Evolutionary conservation across 1,139 yeast genomes (phyloP), one percentile per base, ranked within the genome.

Genomic region (Komagataea norvegica): DNA sequence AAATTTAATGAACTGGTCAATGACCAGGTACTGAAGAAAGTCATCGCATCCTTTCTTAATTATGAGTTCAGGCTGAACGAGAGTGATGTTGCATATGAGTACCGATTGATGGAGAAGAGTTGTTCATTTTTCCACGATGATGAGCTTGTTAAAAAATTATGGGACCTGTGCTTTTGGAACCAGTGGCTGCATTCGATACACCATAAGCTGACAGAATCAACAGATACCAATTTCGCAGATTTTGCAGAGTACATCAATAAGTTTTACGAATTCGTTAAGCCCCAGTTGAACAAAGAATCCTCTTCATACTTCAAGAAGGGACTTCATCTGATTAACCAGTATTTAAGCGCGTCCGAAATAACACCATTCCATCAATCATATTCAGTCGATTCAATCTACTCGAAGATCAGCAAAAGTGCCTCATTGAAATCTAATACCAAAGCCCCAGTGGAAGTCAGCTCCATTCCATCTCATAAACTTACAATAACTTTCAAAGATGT

Each of bases 401-500:
- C 39, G 21, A 35, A 35, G 5, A 31, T 29, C 36, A 31, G 36
- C 31, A 25, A n/a, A n/a, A n/a, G 17, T 54, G 53, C 4, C 7
- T 24, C 26, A 24, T 6, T 11, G 11, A 20, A 6, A 13, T 11
- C 14, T 13, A 19, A 9, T 8, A 6, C 2, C n/a, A n/a, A 18
- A 31, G n/a, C 19, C n/a, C 10, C 29, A 3, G 23, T 10, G 11
- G 29, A 24, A 14, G 8, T 24, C 13, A 33, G 11, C 6, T 27
- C 36, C 3, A 55, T 61, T 10, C 65, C 69, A 3, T 31, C 51
- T 17, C 50, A 59, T 9, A 56, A 51, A 25, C 47, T 61, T 1
- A 50, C 48, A 14, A 48, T 61, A 14, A 57, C 75, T 0, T 70
- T 72, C 50, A 70, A 64, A 42, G 77, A 74, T 21, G 69, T 76